These are phyloP conservation scores for Hortiboletus flavorubellus DNA, from an alignment of 768 basidiomycete species.

Conservation along the genomic window DNA sequence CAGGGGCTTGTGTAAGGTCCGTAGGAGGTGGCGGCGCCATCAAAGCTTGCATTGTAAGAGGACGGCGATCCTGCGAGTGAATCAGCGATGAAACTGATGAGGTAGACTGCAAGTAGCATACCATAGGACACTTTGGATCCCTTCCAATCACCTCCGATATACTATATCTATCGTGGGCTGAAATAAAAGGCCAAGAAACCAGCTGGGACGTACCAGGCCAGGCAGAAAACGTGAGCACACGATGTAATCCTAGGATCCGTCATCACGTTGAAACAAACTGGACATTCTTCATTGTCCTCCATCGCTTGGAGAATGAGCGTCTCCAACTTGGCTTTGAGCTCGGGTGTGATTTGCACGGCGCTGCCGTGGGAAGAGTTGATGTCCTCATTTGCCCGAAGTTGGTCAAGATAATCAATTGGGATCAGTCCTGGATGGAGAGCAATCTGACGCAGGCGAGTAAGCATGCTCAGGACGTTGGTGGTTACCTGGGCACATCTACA, in stretches of 20 bases:
- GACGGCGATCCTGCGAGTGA: slow-evolving; percentile 62
- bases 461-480: slow-evolving; percentile 71
- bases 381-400: slow-evolving; percentile 40
- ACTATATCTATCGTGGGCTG: slow-evolving; percentile 33
- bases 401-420: slow-evolving; percentile 66
- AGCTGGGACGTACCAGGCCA: slow-evolving; percentile 50
- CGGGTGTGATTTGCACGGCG: slow-evolving; percentile 45
- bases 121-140: slow-evolving; percentile 83
- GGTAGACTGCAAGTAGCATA: slow-evolving; percentile 24
- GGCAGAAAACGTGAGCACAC: slow-evolving; percentile 72
- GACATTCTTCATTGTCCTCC: slow-evolving; percentile 83
- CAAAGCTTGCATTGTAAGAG: slow-evolving; percentile 51
- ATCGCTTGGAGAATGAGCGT: slow-evolving; percentile 57
- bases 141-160: slow-evolving; percentile 67
- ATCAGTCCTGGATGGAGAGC: slow-evolving; percentile 76
- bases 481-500: slow-evolving; percentile 44
- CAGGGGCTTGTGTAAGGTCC: slow-evolving; percentile 62
- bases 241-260: slow-evolving; percentile 68
- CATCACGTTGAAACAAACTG: slow-evolving; percentile 62
- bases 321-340: slow-evolving; percentile 56
- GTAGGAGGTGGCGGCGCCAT: slow-evolving; percentile 62
- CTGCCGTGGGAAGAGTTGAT: slow-evolving; percentile 18
- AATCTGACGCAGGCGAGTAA: slow-evolving; percentile 84
- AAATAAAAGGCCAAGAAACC: background rate
- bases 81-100: background rate